Evolutionary conservation across 768 basidiomycete genomes (phyloP), one percentile per base, ranked within the genome.

Genomic region (Boletus tomentosulus): DNA sequence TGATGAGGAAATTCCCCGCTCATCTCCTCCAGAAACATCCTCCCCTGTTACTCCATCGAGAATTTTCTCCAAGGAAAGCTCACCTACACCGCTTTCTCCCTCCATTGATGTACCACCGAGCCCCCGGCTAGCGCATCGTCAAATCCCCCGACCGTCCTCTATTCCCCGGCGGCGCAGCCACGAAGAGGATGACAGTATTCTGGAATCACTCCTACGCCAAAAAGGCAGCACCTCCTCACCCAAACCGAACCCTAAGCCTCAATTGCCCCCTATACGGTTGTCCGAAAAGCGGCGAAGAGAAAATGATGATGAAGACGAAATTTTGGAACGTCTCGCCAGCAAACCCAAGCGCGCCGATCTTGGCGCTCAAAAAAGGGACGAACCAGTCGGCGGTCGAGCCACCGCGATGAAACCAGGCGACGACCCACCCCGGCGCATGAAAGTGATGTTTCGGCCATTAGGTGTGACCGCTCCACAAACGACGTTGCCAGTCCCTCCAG

Each of bases 201-300:
- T 89, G 30, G 85, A 86, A 63, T 71, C 80, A 13, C 74, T 85
- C 24, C 73, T 80, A 50, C 75, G 65, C 46, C 59, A 61, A 60
- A 66, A 62, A 59, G 61, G 71, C 50, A 58, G 63, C 37, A 71
- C 73, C 44, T 73, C 74, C 45, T 69, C 76, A 33, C 71, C 74
- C 35, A 71, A 71, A 28, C 10, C 67, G 57, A 63, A 69, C 16
- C 63, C 67, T 24, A 70, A 66, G 53, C 58, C 67, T 39, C 62
- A 65, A 59, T 61, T 76, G 50, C 75, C 74, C 2, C 70, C 76
- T 4, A 72, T 82, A 68, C 78, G 83, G 43, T 73, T 84, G 48
- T 74, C 81, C 24, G 86, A 86, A 65, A 91, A 92, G 69, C 79
- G 89, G 55, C 76, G 84, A 64, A 73, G 89, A 62, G 80, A 79